These are phyloP conservation scores for Claviceps pusilla DNA, from an alignment of 2,329 filamentous ascomycete genomes.

Conservation along the genomic window DNA sequence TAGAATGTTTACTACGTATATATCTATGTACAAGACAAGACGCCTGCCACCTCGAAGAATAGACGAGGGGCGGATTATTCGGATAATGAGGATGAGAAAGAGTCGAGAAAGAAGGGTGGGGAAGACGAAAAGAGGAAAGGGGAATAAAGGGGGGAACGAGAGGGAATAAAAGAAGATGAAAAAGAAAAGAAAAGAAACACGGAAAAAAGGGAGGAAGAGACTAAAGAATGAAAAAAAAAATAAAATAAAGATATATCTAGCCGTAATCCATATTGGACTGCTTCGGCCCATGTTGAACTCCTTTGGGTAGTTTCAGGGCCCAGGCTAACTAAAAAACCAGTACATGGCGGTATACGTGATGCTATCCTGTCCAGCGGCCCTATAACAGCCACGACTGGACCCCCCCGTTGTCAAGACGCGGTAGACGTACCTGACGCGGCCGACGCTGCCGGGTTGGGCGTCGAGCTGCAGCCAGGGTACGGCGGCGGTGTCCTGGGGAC, in stretches of 20 bases:
- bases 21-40: no score
- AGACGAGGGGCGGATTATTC: no score
- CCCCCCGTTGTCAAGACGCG: conserved; percentile 42
- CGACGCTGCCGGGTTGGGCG: conserved; percentile 23
- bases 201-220: not conserved
- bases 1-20: no score
- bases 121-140: not conserved
- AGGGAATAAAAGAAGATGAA: not conserved
- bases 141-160: not conserved
- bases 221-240: not conserved
- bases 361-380: conserved; percentile 28
- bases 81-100: no score
- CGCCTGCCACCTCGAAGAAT: no score
- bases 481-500: conserved; percentile 33
- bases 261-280: no score
- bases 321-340: conserved; percentile 31
- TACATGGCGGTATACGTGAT: conserved; percentile 42
- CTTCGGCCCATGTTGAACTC: no score
- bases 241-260: not conserved
- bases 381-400: conserved; percentile 25
- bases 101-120: no score
- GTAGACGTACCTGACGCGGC: conserved; percentile 29
- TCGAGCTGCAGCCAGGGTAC: conserved; percentile 40
- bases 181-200: not conserved
- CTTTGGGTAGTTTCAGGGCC: no score